phyloP scores from a whole-genome alignment of 192 early-diverging fungal genomes.

The Backusella parvicylindrica region DNA sequence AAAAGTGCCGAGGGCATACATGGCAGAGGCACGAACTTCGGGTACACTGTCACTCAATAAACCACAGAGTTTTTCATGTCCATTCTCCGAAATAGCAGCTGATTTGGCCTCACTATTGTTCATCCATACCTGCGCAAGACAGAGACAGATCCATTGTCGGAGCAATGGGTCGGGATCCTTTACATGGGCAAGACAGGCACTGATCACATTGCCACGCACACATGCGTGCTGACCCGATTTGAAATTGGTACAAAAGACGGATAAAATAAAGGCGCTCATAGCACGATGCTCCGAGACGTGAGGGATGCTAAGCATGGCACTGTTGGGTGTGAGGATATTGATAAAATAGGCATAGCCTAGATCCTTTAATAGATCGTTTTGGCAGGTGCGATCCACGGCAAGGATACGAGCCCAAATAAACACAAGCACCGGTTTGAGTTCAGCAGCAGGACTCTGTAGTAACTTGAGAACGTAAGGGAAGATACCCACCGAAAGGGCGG shows the following conservation, averaged over 20 bases:
- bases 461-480: conserved; percentile 97
- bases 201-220: conserved; percentile 63
- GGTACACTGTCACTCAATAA: conserved; percentile 67
- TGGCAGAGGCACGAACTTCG: conserved; percentile 79
- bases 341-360: conserved; percentile 93
- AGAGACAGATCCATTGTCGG: conserved; percentile 89
- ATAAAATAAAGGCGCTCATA: conserved; percentile 93
- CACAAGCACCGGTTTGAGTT: conserved; percentile 91
- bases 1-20: conserved; percentile 80
- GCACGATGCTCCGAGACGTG: conserved; percentile 87
- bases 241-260: conserved; percentile 88
- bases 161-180: conserved; percentile 70
- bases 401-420: conserved; percentile 98
- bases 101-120: conserved; percentile 69
- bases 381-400: conserved; percentile 87
- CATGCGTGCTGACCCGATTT: conserved; percentile 83
- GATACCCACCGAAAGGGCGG: conserved; percentile 91
- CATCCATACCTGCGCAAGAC: conserved; percentile 83
- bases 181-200: conserved; percentile 62
- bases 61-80: conserved; percentile 58
- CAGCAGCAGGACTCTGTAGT: conserved; percentile 85
- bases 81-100: conserved; percentile 54
- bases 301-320: conserved; percentile 56
- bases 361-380: conserved; percentile 88
- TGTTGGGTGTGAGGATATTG: conserved; percentile 76